A percentile compares a stretch with the other conserved stretches of the same genome.
These are phyloP conservation scores for Crithidia expoeki DNA, from an alignment of 208 protist species.

Conservation along the genomic window DNA sequence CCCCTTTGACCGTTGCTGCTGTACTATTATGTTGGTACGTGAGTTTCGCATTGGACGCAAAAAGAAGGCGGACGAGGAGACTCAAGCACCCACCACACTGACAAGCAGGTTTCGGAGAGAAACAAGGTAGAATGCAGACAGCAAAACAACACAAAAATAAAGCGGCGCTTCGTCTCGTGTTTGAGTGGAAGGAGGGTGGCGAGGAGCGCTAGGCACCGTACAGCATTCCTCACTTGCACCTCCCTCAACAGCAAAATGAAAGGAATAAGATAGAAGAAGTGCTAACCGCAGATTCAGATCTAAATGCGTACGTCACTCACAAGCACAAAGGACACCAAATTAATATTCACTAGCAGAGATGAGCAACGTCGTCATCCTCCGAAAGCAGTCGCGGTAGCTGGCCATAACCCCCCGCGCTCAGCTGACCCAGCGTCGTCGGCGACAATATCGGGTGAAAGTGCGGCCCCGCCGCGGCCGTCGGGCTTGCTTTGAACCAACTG, in stretches of 20 bases:
- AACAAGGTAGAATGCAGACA: too few species aligned
- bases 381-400: conserved; percentile 31
- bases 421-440: conserved; percentile 22
- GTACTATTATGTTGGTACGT: too few species aligned
- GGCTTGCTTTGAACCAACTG: conserved; percentile 26
- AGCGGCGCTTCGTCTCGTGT: too few species aligned
- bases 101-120: too few species aligned
- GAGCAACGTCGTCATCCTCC: conserved; percentile 12
- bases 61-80: too few species aligned
- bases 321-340: not conserved
- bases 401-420: conserved; percentile 15
- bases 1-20: too few species aligned
- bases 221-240: not conserved
- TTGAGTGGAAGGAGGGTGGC: conserved; percentile 5
- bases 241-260: not conserved
- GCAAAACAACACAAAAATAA: too few species aligned
- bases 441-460: conserved; percentile 26
- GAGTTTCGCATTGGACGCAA: too few species aligned
- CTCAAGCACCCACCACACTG: too few species aligned
- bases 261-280: not conserved
- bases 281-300: not conserved
- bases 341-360: not conserved
- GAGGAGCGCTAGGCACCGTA: not conserved
- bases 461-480: conserved; percentile 2
- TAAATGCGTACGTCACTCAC: too few species aligned